Evolutionary conservation across 2,329 filamentous ascomycete species (phyloP).

Genomic region (Torrubiellomyces zombiae): DNA sequence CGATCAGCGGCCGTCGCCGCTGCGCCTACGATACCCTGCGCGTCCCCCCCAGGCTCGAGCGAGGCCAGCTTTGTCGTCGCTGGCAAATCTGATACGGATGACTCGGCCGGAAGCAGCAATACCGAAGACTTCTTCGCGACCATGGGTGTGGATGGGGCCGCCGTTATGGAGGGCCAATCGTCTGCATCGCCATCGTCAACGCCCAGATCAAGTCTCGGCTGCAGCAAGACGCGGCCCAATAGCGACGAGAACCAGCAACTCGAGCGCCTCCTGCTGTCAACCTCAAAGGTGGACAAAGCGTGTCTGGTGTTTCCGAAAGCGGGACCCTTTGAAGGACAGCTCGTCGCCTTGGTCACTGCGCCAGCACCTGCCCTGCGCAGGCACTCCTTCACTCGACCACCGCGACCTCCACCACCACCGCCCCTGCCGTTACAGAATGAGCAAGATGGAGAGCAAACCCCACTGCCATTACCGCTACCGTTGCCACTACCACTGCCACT

Average conservation of each 20-base stretch:
- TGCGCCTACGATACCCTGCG: background rate
- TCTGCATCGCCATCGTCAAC: slow-evolving; percentile 1
- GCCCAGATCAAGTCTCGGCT: background rate
- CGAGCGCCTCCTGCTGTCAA: slow-evolving; percentile 23
- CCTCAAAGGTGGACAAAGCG: slow-evolving; percentile 22
- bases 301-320: slow-evolving; percentile 29
- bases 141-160: slow-evolving; percentile 5
- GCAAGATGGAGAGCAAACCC: no score
- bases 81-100: background rate
- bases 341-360: slow-evolving; percentile 30
- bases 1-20: background rate
- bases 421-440: no score
- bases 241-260: slow-evolving; percentile 4
- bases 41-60: slow-evolving; percentile 1
- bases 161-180: slow-evolving; percentile 2
- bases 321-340: slow-evolving; percentile 31
- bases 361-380: no score
- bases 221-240: background rate
- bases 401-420: no score
- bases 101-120: slow-evolving; percentile 1
- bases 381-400: no score
- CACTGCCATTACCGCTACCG: no score
- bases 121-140: slow-evolving; percentile 3
- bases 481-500: no score
- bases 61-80: background rate